These are phyloP conservation scores for Fusarium penzigii DNA, from an alignment of 2,329 filamentous ascomycete genomes.

Conservation along the genomic window DNA sequence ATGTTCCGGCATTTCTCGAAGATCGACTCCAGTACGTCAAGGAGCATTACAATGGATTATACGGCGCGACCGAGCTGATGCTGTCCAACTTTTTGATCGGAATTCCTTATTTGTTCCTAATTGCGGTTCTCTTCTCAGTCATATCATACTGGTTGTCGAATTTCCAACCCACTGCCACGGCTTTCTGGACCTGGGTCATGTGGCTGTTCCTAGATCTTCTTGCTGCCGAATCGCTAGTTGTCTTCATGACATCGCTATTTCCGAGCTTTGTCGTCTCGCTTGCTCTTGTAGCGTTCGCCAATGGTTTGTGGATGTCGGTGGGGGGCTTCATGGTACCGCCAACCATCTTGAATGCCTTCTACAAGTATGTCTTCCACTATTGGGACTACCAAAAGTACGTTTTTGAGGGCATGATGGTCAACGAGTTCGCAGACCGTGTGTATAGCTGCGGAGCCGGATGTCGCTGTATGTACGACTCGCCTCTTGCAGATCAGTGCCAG, in stretches of 20 bases:
- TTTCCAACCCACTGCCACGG: constrained; percentile 63
- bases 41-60: constrained; percentile 80
- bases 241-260: constrained; percentile 71
- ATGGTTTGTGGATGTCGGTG: constrained; percentile 88
- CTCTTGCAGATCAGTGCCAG: constrained; percentile 54
- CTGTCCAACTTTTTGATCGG: constrained; percentile 82
- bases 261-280: constrained; percentile 80
- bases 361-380: constrained; percentile 85
- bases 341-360: constrained; percentile 75
- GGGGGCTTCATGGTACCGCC: constrained; percentile 79
- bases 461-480: constrained; percentile 72
- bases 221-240: constrained; percentile 79
- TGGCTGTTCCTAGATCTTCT: constrained; percentile 86
- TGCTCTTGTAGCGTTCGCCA: constrained; percentile 79
- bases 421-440: constrained; percentile 69
- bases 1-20: constrained; percentile 81
- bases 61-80: constrained; percentile 72
- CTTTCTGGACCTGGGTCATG: constrained; percentile 78
- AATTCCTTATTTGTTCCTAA: constrained; percentile 77
- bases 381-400: constrained; percentile 87
- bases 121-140: constrained; percentile 72
- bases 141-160: constrained; percentile 80
- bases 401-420: constrained; percentile 92
- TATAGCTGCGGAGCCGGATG: constrained; percentile 55
- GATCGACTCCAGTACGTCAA: constrained; percentile 40